A percentile compares a stretch with the other conserved stretches of the same genome.
phyloP scores from a whole-genome alignment of 2,329 filamentous ascomycete genomes.

The Gliomastix tumulicola region DNA sequence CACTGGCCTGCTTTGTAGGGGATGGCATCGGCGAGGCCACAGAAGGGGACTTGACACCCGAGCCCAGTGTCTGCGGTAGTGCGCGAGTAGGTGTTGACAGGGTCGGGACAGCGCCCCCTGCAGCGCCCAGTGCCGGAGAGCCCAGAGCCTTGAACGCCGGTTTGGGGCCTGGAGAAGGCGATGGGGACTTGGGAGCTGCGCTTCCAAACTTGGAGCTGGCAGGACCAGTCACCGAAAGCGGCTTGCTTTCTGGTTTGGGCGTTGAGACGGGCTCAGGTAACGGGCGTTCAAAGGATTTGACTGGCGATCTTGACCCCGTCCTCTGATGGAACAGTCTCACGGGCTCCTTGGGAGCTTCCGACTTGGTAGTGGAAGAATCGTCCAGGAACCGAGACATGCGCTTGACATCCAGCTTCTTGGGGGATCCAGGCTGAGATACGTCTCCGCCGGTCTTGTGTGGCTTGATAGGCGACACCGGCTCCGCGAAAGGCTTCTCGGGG shows the following conservation, averaged over 20 bases:
- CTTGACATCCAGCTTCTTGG: conserved; percentile 51
- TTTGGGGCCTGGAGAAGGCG: conserved; percentile 12
- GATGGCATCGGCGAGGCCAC: conserved; percentile 33
- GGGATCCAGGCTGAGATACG: conserved; percentile 39
- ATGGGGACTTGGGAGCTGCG: conserved; percentile 7
- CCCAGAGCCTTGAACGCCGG: conserved; percentile 10
- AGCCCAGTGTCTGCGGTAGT: background rate
- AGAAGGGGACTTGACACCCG: conserved; percentile 9
- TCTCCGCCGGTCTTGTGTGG: conserved; percentile 21
- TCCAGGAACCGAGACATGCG: conserved; percentile 53
- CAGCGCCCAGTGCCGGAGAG: too few relatives aligned
- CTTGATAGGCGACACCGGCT: conserved; percentile 15
- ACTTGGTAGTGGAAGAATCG: conserved; percentile 22
- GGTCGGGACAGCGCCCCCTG: too few relatives aligned
- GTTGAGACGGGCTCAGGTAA: conserved; percentile 17
- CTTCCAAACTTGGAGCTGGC: conserved; percentile 24
- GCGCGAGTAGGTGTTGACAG: too few relatives aligned
- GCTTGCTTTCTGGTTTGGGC: conserved; percentile 22
- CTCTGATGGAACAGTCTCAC: conserved; percentile 19
- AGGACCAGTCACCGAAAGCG: conserved; percentile 28
- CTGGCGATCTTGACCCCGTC: conserved; percentile 27
- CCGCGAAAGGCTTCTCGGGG: conserved; percentile 17
- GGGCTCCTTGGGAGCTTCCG: conserved; percentile 16
- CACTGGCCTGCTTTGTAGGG: conserved; percentile 39
- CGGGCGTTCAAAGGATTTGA: conserved; percentile 22